These are phyloP conservation scores for Plasmodium coatneyi DNA, from an alignment of 169 alveolate species.

Conservation along the genomic window DNA sequence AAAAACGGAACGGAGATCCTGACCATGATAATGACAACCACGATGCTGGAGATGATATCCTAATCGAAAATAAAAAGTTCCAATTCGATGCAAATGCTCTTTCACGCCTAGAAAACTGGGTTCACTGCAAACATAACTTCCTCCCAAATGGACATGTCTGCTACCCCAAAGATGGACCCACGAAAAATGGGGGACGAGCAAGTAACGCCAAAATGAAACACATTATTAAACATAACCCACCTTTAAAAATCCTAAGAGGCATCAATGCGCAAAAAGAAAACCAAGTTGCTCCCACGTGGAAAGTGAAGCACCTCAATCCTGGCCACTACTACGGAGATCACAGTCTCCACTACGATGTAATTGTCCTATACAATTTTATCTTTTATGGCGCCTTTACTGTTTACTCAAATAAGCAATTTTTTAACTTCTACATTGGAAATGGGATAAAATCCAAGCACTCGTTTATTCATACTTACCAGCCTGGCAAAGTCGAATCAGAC, in stretches of 20 bases:
- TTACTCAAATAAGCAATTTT: conserved; percentile 29
- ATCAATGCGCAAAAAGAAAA: conserved; percentile 1
- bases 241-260: conserved; percentile 39
- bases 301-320: conserved; percentile 30
- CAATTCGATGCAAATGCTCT: conserved; percentile 14
- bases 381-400: conserved; percentile 64
- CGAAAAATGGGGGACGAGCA: neutral
- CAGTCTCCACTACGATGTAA: conserved; percentile 37
- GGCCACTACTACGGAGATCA: conserved; percentile 34
- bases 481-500: conserved; percentile 45
- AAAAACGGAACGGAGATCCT: neutral
- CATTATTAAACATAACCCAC: conserved; percentile 19
- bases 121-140: conserved; percentile 24
- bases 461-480: conserved; percentile 43
- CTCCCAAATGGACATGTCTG: conserved; percentile 50
- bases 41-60: conserved; percentile 1
- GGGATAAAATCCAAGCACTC: conserved; percentile 57
- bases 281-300: conserved; percentile 16
- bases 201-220: neutral
- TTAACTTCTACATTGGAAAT: conserved; percentile 53
- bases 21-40: conserved; percentile 4
- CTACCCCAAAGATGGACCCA: conserved; percentile 15
- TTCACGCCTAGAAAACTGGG: conserved; percentile 28
- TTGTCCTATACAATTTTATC: conserved; percentile 24
- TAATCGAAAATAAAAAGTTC: conserved; percentile 31